These are phyloP conservation scores for Coemansia sp. DNA, from an alignment of 192 early-diverging fungal species.

Conservation along the genomic window DNA sequence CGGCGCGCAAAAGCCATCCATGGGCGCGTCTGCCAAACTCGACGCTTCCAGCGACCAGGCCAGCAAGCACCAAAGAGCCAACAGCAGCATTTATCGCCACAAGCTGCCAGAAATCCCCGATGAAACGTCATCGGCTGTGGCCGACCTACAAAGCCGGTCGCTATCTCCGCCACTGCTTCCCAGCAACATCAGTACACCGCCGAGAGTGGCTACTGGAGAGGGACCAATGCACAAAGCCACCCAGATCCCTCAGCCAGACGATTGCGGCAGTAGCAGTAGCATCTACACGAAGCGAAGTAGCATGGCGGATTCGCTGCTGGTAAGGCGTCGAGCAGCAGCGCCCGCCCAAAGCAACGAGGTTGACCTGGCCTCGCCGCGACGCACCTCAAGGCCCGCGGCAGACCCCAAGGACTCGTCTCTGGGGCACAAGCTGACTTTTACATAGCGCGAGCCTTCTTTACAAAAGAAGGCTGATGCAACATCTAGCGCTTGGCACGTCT, in stretches of 20 bases:
- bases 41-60: background rate
- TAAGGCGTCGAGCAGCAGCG: constrained; percentile 33
- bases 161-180: background rate
- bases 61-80: background rate
- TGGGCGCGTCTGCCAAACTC: too few relatives aligned
- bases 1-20: background rate
- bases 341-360: constrained; percentile 24
- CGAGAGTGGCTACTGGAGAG: constrained; percentile 6
- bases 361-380: constrained; percentile 27
- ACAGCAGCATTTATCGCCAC: constrained; percentile 2
- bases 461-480: too few relatives aligned
- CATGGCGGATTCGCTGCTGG: constrained; percentile 25
- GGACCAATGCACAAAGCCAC: constrained; percentile 2
- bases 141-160: background rate
- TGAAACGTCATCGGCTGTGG: background rate
- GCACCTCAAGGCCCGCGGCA: constrained; percentile 13
- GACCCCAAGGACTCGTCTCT: background rate
- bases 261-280: constrained; percentile 18
- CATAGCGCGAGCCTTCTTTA: too few relatives aligned
- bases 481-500: too few relatives aligned
- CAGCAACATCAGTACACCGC: constrained; percentile 9
- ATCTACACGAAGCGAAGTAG: constrained; percentile 5
- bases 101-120: background rate
- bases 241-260: constrained; percentile 22
- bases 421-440: too few relatives aligned